Percentiles rank a stretch among this genome's conserved stretches.
phyloP scores from a whole-genome alignment of 2,329 filamentous ascomycete genomes.

The Chaetomiaceae sp. region DNA sequence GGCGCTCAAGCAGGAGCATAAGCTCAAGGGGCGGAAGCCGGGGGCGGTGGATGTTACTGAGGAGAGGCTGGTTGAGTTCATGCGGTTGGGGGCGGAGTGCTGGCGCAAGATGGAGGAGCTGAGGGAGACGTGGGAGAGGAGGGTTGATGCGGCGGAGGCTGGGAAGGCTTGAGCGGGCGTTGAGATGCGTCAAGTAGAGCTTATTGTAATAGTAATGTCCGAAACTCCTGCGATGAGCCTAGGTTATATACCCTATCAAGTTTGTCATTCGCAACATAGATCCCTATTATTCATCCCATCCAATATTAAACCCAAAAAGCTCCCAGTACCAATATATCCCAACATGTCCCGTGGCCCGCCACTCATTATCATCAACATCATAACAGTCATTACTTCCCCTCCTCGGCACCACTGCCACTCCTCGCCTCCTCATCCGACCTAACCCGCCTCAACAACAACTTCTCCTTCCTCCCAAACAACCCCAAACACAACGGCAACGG shows the following conservation, averaged over 20 bases:
- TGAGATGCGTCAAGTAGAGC: neutral
- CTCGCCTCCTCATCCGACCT: conserved; percentile 37
- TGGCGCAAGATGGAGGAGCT: conserved; percentile 72
- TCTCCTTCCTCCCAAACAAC: conserved; percentile 58
- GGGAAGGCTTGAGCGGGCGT: neutral
- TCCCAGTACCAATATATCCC: neutral
- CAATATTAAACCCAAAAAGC: neutral
- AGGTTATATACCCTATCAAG: no score
- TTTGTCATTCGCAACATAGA: neutral
- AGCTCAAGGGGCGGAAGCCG: conserved; percentile 54
- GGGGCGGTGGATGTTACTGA: conserved; percentile 55
- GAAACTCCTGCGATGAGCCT: neutral
- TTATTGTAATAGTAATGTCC: conserved; percentile 7
- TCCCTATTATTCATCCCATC: neutral
- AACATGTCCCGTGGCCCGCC: neutral
- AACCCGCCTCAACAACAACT: conserved; percentile 48
- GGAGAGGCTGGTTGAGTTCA: conserved; percentile 58
- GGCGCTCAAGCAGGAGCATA: conserved; percentile 44
- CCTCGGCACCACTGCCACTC: conserved; percentile 15
- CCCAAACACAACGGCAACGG: conserved; percentile 68
- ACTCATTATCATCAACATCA: neutral
- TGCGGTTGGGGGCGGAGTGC: conserved; percentile 53
- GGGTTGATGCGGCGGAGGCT: conserved; percentile 28
- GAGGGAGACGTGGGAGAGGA: conserved; percentile 60
- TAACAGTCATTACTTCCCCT: neutral